phyloP scores from a whole-genome alignment of 495 filamentous ascomycete species.

The Annulohypoxylon maeteangense region DNA sequence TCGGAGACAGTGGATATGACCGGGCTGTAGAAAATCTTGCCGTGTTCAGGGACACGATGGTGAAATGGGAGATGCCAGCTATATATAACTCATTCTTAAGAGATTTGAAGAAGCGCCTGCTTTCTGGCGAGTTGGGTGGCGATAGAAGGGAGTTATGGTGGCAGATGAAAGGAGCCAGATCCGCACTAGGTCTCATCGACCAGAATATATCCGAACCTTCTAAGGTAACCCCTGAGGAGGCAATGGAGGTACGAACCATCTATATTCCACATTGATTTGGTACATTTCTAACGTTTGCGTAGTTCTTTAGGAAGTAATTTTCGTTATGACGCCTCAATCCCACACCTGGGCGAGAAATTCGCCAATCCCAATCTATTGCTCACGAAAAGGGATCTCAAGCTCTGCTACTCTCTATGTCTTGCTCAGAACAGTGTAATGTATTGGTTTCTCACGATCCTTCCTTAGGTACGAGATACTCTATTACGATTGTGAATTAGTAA shows the following conservation, averaged over 20 bases:
- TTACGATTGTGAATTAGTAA: too few relatives aligned
- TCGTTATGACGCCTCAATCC: not conserved
- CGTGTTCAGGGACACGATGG: constrained; percentile 80
- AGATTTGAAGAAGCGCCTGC: constrained; percentile 75
- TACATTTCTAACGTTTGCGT: constrained; percentile 23
- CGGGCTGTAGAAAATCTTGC: constrained; percentile 79
- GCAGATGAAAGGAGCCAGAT: constrained; percentile 69
- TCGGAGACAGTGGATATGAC: constrained; percentile 79
- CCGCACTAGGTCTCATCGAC: constrained; percentile 78
- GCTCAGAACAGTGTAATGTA: not conserved
- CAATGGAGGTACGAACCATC: constrained; percentile 62
- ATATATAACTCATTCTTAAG: constrained; percentile 81
- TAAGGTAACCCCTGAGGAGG: constrained; percentile 73
- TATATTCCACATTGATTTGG: not conserved
- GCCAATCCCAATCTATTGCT: not conserved
- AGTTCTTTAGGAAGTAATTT: constrained; percentile 45
- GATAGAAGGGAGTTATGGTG: constrained; percentile 88
- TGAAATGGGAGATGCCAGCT: constrained; percentile 77
- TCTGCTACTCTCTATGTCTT: not conserved
- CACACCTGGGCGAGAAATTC: not conserved
- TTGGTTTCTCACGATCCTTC: too few relatives aligned
- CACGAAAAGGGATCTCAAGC: not conserved
- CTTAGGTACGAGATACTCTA: too few relatives aligned
- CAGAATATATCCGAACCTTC: constrained; percentile 67
- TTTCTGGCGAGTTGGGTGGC: constrained; percentile 78